A percentile compares a stretch with the other conserved stretches of the same genome.
These are phyloP conservation scores for Ophiocordyceps camponoti-saundersi DNA, from an alignment of 2,329 filamentous ascomycete species.

Conservation along the genomic window DNA sequence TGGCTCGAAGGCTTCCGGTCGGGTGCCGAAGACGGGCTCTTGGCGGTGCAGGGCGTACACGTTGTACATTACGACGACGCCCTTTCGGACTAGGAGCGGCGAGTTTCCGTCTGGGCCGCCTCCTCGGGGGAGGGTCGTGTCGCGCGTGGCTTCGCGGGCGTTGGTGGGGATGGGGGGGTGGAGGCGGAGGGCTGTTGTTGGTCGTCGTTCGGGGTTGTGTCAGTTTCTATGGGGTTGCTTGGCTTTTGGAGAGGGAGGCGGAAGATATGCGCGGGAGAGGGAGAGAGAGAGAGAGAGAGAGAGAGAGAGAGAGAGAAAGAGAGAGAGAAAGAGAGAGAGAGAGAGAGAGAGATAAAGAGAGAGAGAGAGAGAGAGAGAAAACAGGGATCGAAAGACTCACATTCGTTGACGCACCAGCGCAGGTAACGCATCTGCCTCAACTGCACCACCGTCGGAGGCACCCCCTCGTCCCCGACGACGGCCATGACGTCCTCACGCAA, in stretches of 20 bases:
- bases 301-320: background rate
- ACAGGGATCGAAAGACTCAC: conserved; percentile 15
- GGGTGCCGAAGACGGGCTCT: conserved; percentile 17
- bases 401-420: conserved; percentile 38
- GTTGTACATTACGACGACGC: conserved; percentile 24
- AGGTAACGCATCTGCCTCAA: conserved; percentile 36
- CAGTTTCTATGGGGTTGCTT: background rate
- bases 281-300: background rate
- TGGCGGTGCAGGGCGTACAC: conserved; percentile 24
- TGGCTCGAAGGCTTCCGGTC: conserved; percentile 20
- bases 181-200: conserved; percentile 24
- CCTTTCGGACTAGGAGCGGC: conserved; percentile 31
- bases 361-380: background rate
- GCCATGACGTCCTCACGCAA: conserved; percentile 23
- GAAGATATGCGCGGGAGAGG: background rate
- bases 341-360: background rate
- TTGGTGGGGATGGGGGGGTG: conserved; percentile 34
- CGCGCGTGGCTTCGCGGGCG: conserved; percentile 15
- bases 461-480: conserved; percentile 9
- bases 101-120: conserved; percentile 29
- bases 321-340: no score
- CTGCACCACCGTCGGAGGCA: conserved; percentile 26
- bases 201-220: no score
- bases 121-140: conserved; percentile 32
- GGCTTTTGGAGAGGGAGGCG: background rate